Evolutionary conservation across 805 yeast genomes (phyloP), one percentile per base, ranked within the genome.

Genomic region (Saccharomycopsis sp.): DNA sequence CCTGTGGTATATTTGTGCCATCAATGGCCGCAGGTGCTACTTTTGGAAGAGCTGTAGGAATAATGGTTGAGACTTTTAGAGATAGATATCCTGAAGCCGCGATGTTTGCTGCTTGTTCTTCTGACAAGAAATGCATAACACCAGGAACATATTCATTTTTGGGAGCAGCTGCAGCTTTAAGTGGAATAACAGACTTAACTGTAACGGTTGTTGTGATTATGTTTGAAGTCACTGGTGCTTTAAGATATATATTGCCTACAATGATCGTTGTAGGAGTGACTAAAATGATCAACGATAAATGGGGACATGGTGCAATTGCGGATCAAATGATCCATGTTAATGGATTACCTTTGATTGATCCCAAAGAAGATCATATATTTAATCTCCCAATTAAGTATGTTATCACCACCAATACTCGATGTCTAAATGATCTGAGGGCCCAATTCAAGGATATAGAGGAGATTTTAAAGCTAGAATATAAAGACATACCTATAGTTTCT

Each of bases 1-100:
- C 99, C 0, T 96, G 97, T n/a, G 99, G 99, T 15, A 89, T 93
- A 3, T 87, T 94, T 72, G 96, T 94, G 56, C 99, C 99, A 1
- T 88, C 97, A 1, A 89, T 94, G 96, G 92, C 97, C 0, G 87
- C 91, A 1, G 99, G 99, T 22, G 97, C 98, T 0, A 83, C 96
- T 0, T 87, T 89, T 71, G 99, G 99, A 5, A 78, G 97, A 56
- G 86, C 92, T 0, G 66, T 94, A 12, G 97, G 99, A 2, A 73
- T 90, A 7, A 60, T 87, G 3, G 84, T 89, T 59, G 87, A 88
- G 63, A 55, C 59, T 34, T 59, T 56, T 12, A 44, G 54, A 17
- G 14, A 19, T 14, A 29, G 23, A n/a, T 74, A 76, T 3, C 63
- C 73, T 1, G 70, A 71, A 53, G 78, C 80, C 1, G 66, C 61